Conservation (phyloP, 1,139 yeast genomes). For the Suhomyces anneliseae region DNA sequence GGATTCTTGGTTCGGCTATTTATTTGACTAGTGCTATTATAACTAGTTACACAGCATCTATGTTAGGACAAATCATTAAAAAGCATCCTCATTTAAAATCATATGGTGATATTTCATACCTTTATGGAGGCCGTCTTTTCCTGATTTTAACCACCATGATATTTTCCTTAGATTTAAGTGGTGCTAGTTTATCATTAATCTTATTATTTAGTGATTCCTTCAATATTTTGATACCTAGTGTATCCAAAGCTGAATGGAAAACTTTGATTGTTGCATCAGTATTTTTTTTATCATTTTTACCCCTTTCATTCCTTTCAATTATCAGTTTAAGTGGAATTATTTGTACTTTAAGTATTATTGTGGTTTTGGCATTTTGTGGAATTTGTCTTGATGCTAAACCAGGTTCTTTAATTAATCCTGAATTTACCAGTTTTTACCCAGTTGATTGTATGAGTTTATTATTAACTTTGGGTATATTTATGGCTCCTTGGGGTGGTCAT, state of each 20-base stretch:
- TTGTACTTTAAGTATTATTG: slow-evolving; percentile 64
- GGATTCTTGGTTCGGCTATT: slow-evolving; percentile 64
- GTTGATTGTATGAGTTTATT: slow-evolving; percentile 47
- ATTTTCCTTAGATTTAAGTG: slow-evolving; percentile 74
- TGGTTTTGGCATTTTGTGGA: slow-evolving; percentile 64
- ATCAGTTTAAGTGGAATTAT: slow-evolving; percentile 74
- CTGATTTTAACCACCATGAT: slow-evolving; percentile 64
- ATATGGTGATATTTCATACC: slow-evolving; percentile 48
- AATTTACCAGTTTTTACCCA: slow-evolving; percentile 54
- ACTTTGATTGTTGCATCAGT: slow-evolving; percentile 44
- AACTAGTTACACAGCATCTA: slow-evolving; percentile 70
- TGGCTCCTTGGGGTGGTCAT: slow-evolving; percentile 93
- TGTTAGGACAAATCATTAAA: slow-evolving; percentile 35
- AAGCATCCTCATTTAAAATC: slow-evolving; percentile 32
- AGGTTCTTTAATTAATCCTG: slow-evolving; percentile 65
- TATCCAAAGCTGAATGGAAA: slow-evolving; percentile 54
- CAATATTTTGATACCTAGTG: slow-evolving; percentile 57
- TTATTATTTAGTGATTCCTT: slow-evolving; percentile 85
- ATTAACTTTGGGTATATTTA: slow-evolving; percentile 68
- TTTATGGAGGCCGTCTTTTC: slow-evolving; percentile 45
- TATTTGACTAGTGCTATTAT: slow-evolving; percentile 57
- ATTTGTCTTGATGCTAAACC: slow-evolving; percentile 53
- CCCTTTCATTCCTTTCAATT: slow-evolving; percentile 69
- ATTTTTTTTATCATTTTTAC: slow-evolving; percentile 67
- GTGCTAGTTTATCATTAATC: slow-evolving; percentile 75